Conservation (phyloP, 2,329 filamentous ascomycete genomes). For the Thielaviopsis ethacetica region DNA sequence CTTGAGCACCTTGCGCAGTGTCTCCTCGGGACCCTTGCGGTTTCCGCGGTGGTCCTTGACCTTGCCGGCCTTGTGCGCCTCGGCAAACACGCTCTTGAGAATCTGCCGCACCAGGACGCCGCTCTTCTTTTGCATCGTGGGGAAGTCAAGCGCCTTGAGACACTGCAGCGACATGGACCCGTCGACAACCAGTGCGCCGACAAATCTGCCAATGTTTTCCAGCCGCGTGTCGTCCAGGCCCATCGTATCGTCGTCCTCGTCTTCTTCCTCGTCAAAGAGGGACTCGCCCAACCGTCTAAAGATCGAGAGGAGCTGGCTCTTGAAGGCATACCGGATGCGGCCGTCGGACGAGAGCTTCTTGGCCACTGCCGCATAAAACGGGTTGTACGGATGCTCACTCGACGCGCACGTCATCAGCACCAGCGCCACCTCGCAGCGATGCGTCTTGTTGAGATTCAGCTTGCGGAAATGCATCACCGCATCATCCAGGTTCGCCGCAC, state of each 20-base stretch:
- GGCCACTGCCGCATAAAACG: slow-evolving; percentile 81
- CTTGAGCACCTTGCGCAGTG: slow-evolving; percentile 49
- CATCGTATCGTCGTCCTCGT: slow-evolving; percentile 31
- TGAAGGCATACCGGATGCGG: slow-evolving; percentile 67
- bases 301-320: slow-evolving; percentile 71
- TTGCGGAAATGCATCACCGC: slow-evolving; percentile 67
- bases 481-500: slow-evolving; percentile 67
- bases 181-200: slow-evolving; percentile 32
- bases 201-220: slow-evolving; percentile 37
- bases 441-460: slow-evolving; percentile 68
- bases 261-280: slow-evolving; percentile 49
- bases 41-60: slow-evolving; percentile 23
- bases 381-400: slow-evolving; percentile 72
- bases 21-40: slow-evolving; percentile 23
- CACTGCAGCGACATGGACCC: slow-evolving; percentile 30
- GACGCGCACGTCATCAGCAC: slow-evolving; percentile 79
- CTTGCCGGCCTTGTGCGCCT: slow-evolving; percentile 31
- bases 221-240: slow-evolving; percentile 33
- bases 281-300: slow-evolving; percentile 76
- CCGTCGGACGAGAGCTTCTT: slow-evolving; percentile 60
- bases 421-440: slow-evolving; percentile 71
- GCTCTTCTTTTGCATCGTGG: slow-evolving; percentile 60
- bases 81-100: slow-evolving; percentile 57
- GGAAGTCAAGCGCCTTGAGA: slow-evolving; percentile 59
- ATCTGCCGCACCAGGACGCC: slow-evolving; percentile 66